Evolutionary conservation across 139 green algal genomes (phyloP).

Genomic region (Trebouxia sp.): DNA sequence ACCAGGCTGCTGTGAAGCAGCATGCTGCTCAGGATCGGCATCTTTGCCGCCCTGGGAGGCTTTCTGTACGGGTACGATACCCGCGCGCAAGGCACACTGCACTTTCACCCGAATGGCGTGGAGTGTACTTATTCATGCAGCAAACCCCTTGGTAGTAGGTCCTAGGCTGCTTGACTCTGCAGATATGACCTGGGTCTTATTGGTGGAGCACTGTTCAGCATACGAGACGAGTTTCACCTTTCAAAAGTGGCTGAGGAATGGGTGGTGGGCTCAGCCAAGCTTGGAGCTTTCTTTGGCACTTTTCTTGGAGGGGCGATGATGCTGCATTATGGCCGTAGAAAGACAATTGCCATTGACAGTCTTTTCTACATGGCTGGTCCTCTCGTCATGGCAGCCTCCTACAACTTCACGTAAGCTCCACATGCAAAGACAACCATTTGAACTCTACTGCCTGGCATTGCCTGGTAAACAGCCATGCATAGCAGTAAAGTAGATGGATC

Average conservation of each 20-base stretch:
- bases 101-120: neutral
- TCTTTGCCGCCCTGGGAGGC: conserved; percentile 66
- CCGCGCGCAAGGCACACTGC: neutral
- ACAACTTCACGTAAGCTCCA: conserved; percentile 43
- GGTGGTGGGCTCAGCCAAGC: conserved; percentile 79
- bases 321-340: conserved; percentile 70
- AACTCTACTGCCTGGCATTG: neutral
- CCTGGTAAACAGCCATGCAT: too few species aligned
- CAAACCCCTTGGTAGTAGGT: neutral
- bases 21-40: conserved; percentile 60
- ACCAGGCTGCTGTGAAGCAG: neutral
- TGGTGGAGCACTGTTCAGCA: conserved; percentile 71
- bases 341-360: conserved; percentile 63
- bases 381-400: conserved; percentile 68
- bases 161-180: neutral
- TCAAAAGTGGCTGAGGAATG: conserved; percentile 41
- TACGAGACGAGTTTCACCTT: conserved; percentile 55
- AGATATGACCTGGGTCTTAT: conserved; percentile 74
- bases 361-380: conserved; percentile 72
- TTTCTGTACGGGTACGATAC: conserved; percentile 78
- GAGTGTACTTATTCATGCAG: neutral
- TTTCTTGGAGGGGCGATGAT: conserved; percentile 76
- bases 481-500: too few species aligned
- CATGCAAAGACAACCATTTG: neutral
- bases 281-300: conserved; percentile 65